Percentiles rank a stretch among this genome's conserved stretches.
Conservation (phyloP, 1,139 yeast species). For the Protomyces macrosporus region DNA sequence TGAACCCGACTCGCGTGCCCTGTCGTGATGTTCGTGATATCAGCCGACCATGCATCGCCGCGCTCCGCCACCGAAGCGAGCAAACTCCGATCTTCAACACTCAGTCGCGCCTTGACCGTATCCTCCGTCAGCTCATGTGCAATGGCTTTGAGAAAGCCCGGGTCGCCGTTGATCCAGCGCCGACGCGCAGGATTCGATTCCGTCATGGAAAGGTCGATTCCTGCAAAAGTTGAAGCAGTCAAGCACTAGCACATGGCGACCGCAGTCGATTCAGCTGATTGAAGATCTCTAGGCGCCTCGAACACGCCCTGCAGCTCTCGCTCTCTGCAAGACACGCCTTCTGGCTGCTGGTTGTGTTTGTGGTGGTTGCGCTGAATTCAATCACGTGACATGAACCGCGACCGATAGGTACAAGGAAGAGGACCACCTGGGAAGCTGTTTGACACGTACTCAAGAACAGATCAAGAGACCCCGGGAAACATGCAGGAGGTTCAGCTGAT, state of each 20-base stretch:
- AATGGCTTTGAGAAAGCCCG: neutral
- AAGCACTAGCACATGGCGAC: too few species aligned
- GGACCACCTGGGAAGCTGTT: too few species aligned
- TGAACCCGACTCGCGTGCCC: neutral
- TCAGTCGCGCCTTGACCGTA: neutral
- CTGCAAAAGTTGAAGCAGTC: neutral
- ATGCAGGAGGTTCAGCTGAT: neutral
- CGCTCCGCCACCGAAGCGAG: neutral
- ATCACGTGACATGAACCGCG: too few species aligned
- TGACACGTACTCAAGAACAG: too few species aligned
- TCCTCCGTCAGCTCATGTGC: slow-evolving; percentile 12
- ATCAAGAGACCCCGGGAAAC: neutral
- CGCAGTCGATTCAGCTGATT: too few species aligned
- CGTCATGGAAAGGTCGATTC: slow-evolving; percentile 2
- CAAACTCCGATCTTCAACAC: slow-evolving; percentile 2
- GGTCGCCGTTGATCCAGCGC: slow-evolving; percentile 20
- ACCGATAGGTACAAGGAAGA: too few species aligned
- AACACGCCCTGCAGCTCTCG: too few species aligned
- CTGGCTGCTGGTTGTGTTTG: too few species aligned
- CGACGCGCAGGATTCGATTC: neutral
- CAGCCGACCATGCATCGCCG: neutral
- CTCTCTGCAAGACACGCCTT: too few species aligned
- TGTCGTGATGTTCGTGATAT: neutral
- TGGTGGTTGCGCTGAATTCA: too few species aligned
- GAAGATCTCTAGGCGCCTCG: too few species aligned